Percentiles rank a stretch among this genome's conserved stretches.
Conservation (phyloP, 495 filamentous ascomycete species). For the Pyrenula massariospora region DNA sequence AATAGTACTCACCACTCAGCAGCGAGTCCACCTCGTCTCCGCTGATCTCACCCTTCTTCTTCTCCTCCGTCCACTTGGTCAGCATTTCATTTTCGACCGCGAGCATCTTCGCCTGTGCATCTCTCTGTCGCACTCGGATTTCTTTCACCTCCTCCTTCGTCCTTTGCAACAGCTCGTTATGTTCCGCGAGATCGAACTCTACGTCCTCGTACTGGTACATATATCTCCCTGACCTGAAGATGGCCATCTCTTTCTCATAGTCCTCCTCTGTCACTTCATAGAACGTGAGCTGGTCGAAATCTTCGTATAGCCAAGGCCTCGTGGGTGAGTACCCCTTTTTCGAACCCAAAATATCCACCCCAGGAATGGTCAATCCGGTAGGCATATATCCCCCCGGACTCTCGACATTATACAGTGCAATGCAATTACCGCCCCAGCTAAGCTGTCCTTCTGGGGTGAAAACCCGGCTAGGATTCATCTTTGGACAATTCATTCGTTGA, state of each 20-base stretch:
- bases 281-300: constrained; percentile 46
- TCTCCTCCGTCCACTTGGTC: constrained; percentile 34
- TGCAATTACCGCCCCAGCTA: constrained; percentile 40
- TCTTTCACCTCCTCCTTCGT: constrained; percentile 28
- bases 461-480: constrained; percentile 46
- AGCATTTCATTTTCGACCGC: constrained; percentile 28
- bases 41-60: constrained; percentile 27
- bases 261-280: constrained; percentile 38
- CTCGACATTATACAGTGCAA: constrained; percentile 45
- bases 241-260: constrained; percentile 23
- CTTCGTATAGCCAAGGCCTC: constrained; percentile 43
- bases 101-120: constrained; percentile 35
- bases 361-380: constrained; percentile 40
- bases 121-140: constrained; percentile 26
- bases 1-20: constrained; percentile 23
- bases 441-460: constrained; percentile 46
- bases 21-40: constrained; percentile 28
- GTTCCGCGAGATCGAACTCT: constrained; percentile 40
- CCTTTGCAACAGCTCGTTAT: constrained; percentile 29
- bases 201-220: constrained; percentile 33
- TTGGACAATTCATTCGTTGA: constrained; percentile 39
- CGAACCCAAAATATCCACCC: constrained; percentile 40
- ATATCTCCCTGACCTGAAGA: constrained; percentile 34
- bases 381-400: constrained; percentile 48
- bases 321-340: constrained; percentile 30